Evolutionary conservation across 2,329 filamentous ascomycete species (phyloP), one percentile per base, ranked within the genome.

Genomic region (Teratosphaeria gauchensis): DNA sequence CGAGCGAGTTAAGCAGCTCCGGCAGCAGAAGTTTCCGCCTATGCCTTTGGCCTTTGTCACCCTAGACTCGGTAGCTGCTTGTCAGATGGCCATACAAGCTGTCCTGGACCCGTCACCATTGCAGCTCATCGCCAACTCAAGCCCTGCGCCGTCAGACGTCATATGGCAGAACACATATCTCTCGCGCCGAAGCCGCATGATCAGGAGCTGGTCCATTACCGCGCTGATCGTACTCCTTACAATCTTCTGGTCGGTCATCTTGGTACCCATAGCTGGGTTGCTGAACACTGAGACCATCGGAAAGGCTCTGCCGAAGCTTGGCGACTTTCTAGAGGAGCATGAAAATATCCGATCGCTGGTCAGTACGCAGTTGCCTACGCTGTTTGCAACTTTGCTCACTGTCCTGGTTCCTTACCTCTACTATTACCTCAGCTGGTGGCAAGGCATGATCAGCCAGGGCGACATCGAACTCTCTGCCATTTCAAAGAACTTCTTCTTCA

Each of bases 401-500:
- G 82, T 96, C 55, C 82, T 87, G 6, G 92, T 97, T 1, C 95
- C 94, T 0, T 97, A 95, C 70, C 78, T 99, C 0, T 99, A 99
- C 76, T 91, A 95, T 66, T 96, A 86, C 78, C 82, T 99, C 11
- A 90, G 92, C 2, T 92, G 92, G 71, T 82, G 84, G 56, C 94
- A 99, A 76, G 94, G 94, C 54, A 95, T 95, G 86, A 90, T 96
- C 56, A 97, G 94, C 0, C 89, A 91, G 66, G 90, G 90, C 52
- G 94, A 99, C 62, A 86, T 99, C 24, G 94, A 97, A 73, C 80
- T 99, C 6, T 97, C 94, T 0, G 81, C 95, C 52, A 92, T 99
- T 64, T 96, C 90, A 57, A 99, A 99, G 77, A 99, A 97, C 74
- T 99, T 97, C 76, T 70, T 97, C 80, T 99, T 99, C 72, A 92